Conservation (phyloP, 2,329 filamentous ascomycete genomes). For the Polytolypa hystricis region DNA sequence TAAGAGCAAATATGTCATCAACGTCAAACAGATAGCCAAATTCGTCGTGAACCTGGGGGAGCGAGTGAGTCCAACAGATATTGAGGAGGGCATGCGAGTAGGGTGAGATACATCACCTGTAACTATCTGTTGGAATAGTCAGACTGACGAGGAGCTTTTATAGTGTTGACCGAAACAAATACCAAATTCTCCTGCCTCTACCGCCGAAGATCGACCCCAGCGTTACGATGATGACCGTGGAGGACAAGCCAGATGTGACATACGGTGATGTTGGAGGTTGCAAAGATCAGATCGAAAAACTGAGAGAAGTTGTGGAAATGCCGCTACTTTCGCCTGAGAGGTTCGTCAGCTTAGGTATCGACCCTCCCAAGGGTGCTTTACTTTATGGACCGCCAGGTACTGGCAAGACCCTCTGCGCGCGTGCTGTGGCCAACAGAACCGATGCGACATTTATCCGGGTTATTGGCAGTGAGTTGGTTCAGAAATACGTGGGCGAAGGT, state of each 20-base stretch:
- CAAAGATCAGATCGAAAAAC: conserved; percentile 99
- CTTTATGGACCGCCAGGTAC: conserved; percentile 95
- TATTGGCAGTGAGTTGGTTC: conserved; percentile 93
- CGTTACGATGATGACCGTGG: conserved; percentile 99
- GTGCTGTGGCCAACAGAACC: conserved; percentile 94
- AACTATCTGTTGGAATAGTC: not conserved
- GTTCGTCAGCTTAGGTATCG: conserved; percentile 97
- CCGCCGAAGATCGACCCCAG: conserved; percentile 98
- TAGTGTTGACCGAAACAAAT: conserved; percentile 93
- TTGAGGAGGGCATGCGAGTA: conserved; percentile 97
- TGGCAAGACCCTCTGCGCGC: conserved; percentile 96
- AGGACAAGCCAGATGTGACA: conserved; percentile 98
- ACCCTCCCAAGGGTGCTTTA: conserved; percentile 92
- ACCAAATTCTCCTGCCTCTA: conserved; percentile 91
- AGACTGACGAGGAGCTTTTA: conserved; percentile 9
- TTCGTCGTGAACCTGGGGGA: conserved; percentile 97
- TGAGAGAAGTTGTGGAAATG: conserved; percentile 98
- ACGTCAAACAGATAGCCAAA: conserved; percentile 99
- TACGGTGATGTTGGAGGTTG: conserved; percentile 98
- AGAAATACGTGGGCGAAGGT: conserved; percentile 98
- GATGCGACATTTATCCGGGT: conserved; percentile 98
- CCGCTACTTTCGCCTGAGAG: conserved; percentile 89
- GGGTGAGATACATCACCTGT: conserved; percentile 41
- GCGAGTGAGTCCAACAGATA: conserved; percentile 93
- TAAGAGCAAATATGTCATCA: conserved; percentile 99